These are phyloP conservation scores for Hortiboletus flavorubellus DNA, from an alignment of 768 basidiomycete species.

Conservation along the genomic window DNA sequence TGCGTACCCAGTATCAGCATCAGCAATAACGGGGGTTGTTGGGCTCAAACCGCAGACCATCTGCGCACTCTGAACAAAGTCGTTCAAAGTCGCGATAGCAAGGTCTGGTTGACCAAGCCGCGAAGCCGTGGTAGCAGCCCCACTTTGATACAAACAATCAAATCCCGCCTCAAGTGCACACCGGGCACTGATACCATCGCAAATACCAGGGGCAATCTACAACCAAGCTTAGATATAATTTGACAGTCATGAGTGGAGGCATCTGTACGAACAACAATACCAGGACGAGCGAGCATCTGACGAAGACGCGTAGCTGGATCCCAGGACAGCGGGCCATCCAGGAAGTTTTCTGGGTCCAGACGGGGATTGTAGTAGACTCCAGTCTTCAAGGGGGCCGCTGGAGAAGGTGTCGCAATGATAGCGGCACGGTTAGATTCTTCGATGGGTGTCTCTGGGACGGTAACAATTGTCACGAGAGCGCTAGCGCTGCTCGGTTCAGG, in stretches of 20 bases:
- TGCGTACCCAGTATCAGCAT: conserved; percentile 71
- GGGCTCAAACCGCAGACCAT: conserved; percentile 70
- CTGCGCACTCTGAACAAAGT: conserved; percentile 67
- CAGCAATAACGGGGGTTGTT: conserved; percentile 68
- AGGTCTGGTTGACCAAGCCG: conserved; percentile 76
- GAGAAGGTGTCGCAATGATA: conserved; percentile 2
- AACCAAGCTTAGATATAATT: neutral
- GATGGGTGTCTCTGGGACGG: conserved; percentile 3
- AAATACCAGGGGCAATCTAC: conserved; percentile 74
- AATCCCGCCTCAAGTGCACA: conserved; percentile 81
- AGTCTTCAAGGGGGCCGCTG: conserved; percentile 10
- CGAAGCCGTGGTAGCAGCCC: conserved; percentile 78
- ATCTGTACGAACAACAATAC: conserved; percentile 60
- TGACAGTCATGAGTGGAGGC: neutral
- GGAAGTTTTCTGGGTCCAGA: conserved; percentile 63
- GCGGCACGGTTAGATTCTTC: neutral
- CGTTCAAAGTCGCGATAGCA: conserved; percentile 74
- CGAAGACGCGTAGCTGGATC: conserved; percentile 72
- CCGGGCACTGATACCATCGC: conserved; percentile 76
- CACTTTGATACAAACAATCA: conserved; percentile 74
- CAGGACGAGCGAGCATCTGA: conserved; percentile 65
- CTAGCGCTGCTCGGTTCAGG: neutral
- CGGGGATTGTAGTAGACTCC: conserved; percentile 62
- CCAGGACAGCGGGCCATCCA: conserved; percentile 63
- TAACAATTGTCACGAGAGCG: neutral